These are phyloP conservation scores for Atkinsonella hypoxylon DNA, from an alignment of 2,329 filamentous ascomycete species.

Conservation along the genomic window DNA sequence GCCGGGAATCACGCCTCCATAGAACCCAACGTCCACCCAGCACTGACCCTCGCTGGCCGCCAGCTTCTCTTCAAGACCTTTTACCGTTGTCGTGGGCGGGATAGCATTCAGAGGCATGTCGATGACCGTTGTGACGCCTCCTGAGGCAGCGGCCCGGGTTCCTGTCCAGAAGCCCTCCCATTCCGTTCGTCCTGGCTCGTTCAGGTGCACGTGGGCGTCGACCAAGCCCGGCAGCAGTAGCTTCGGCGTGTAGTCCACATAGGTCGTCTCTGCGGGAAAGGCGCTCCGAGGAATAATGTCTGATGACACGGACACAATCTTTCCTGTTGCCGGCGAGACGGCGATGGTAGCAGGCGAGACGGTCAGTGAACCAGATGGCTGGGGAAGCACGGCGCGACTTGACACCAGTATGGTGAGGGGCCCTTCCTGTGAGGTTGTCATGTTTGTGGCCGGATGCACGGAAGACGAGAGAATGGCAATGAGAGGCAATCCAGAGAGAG, in stretches of 20 bases:
- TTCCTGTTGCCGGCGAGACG: constrained; percentile 67
- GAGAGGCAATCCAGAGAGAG: no score
- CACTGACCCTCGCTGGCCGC: constrained; percentile 75
- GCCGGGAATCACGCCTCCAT: constrained; percentile 86
- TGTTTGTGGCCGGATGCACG: constrained; percentile 7
- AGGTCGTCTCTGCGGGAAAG: constrained; percentile 62
- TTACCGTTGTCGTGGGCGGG: constrained; percentile 83
- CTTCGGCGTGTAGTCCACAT: constrained; percentile 74
- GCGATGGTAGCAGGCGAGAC: constrained; percentile 75
- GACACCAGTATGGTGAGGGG: constrained; percentile 68
- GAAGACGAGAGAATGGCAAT: no score
- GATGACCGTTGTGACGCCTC: constrained; percentile 90
- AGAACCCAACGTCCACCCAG: constrained; percentile 99
- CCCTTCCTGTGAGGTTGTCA: constrained; percentile 20
- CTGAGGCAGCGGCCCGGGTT: constrained; percentile 84
- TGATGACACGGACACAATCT: constrained; percentile 66
- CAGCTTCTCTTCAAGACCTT: constrained; percentile 73
- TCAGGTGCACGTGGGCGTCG: constrained; percentile 94
- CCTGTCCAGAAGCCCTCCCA: constrained; percentile 98
- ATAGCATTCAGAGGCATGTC: constrained; percentile 98
- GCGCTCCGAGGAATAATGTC: constrained; percentile 60
- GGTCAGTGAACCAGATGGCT: constrained; percentile 45
- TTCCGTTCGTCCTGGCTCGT: constrained; percentile 91
- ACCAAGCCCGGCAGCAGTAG: constrained; percentile 84
- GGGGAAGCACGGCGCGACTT: constrained; percentile 67